Evolutionary conservation across 108 stramenopile species (phyloP), one percentile per base, ranked within the genome.

Genomic region (Skeletonema costatum): DNA sequence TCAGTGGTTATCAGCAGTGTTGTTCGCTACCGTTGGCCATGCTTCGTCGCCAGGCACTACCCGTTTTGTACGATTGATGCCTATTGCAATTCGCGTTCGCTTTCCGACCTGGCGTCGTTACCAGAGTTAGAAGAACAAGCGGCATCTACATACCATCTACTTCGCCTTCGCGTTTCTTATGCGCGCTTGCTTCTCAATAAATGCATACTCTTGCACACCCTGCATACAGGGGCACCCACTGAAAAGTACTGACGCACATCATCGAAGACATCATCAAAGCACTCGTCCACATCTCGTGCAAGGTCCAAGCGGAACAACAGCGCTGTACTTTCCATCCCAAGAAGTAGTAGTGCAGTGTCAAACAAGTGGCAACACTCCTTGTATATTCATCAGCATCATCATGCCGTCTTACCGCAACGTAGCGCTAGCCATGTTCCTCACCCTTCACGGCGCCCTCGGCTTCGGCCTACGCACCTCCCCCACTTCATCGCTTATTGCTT

Each of bases 361-460:
- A 17, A 3, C 16, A 17, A 8, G 16, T 0, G 25, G 9, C 3
- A 48, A n/a, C n/a, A 12, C n/a, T 51, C 50, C n/a, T 51, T 51
- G 50, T 51, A 51, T 12, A 51, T 51, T 19, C 19, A 51, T 51
- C 50, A 7, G 7, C 56, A 53, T 32, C 25, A 70, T 32, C 46
- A 70, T 53, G 50, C 68, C 50, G 13, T 56, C 69, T 17, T 66
- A 74, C 42, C 65, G 53, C 9, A 33, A 33, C 72, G 66, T 68
- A 65, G 72, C 78, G 13, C 13, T 80, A 72, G 58, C 78, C 66
- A 80, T 80, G 78, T 72, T 80, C 67, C 78, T 73, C 59, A 62
- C 78, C 66, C 56, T 68, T n/a, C 44, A 68, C 41, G 66, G 62
- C 33, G 60, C 60, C 7, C 62, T 68, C 67, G 78, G 72, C 72